phyloP scores from a whole-genome alignment of 78 protist genomes.

The Thecamonas trahens region DNA sequence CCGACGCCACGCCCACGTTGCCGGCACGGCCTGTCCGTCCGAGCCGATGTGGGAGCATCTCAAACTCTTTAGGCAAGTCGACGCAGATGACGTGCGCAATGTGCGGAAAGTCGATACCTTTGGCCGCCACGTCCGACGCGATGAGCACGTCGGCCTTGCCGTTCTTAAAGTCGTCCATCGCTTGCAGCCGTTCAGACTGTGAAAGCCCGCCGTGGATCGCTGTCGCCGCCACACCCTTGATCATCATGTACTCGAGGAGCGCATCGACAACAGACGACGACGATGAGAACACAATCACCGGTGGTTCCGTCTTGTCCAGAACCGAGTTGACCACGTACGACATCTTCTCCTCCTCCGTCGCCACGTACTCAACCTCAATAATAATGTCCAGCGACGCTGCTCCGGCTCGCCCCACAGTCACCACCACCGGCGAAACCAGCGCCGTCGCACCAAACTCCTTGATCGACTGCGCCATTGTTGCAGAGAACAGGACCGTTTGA shows the following conservation, averaged over 20 bases:
- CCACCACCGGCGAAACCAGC: slow-evolving; percentile 77
- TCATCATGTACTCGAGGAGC: slow-evolving; percentile 91
- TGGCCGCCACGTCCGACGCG: slow-evolving; percentile 87
- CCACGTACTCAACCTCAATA: slow-evolving; percentile 19
- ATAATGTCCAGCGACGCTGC: slow-evolving; percentile 89
- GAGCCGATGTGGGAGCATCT: slow-evolving; percentile 79
- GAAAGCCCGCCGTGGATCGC: slow-evolving; percentile 69
- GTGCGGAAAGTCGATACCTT: slow-evolving; percentile 27
- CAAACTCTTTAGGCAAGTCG: slow-evolving; percentile 90
- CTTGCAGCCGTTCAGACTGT: not conserved
- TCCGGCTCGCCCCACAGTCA: slow-evolving; percentile 85
- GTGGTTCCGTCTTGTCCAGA: slow-evolving; percentile 97
- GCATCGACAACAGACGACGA: slow-evolving; percentile 94
- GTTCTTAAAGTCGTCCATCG: slow-evolving; percentile 67
- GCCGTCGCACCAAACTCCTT: slow-evolving; percentile 57
- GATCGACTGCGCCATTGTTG: slow-evolving; percentile 89
- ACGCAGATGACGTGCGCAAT: slow-evolving; percentile 21
- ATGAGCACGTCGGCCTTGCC: slow-evolving; percentile 83
- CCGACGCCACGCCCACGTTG: slow-evolving; percentile 88
- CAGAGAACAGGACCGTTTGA: slow-evolving; percentile 88
- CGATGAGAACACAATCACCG: slow-evolving; percentile 46
- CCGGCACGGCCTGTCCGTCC: slow-evolving; percentile 96
- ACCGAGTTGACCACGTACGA: slow-evolving; percentile 91
- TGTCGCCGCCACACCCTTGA: slow-evolving; percentile 74
- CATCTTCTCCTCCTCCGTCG: slow-evolving; percentile 78